Evolutionary conservation across 73 alveolate species (phyloP).

Genomic region (Stentor coeruleus): DNA sequence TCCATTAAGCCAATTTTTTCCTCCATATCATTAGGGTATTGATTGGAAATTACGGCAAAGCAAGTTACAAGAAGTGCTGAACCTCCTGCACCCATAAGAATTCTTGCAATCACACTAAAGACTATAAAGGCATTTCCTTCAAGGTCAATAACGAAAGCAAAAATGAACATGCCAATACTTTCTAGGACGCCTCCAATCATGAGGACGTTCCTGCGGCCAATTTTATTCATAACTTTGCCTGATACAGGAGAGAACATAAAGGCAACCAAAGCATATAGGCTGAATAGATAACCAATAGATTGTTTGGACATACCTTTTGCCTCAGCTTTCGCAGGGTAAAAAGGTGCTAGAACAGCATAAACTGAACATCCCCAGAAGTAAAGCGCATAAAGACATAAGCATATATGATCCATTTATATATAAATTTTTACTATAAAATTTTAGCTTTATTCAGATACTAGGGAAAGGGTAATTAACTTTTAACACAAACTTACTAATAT

Average conservation of each 20-base stretch:
- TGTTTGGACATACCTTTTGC: conserved; percentile 15
- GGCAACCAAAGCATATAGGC: conserved; percentile 33
- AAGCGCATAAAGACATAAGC: neutral
- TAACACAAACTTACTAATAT: too few relatives aligned
- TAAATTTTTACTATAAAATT: too few relatives aligned
- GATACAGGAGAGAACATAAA: conserved; percentile 35
- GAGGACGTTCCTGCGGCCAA: conserved; percentile 39
- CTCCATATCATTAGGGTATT: conserved; percentile 45
- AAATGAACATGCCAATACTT: conserved; percentile 5
- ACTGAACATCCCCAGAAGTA: conserved; percentile 25
- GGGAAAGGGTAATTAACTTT: too few relatives aligned
- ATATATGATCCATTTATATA: neutral
- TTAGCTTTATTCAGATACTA: too few relatives aligned
- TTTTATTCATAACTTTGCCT: conserved; percentile 33
- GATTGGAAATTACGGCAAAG: conserved; percentile 46
- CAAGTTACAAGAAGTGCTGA: conserved; percentile 31
- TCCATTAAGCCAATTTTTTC: conserved; percentile 51
- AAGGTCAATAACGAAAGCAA: neutral
- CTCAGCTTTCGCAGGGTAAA: conserved; percentile 4
- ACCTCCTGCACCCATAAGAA: conserved; percentile 42
- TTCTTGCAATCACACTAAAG: conserved; percentile 29
- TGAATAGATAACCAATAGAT: conserved; percentile 7
- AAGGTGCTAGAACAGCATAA: conserved; percentile 17
- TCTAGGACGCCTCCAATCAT: conserved; percentile 28
- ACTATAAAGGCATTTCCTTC: conserved; percentile 29